Evolutionary conservation across 257 asterid genomes (phyloP).

Genomic region (Nyctanthes arbortristis): DNA sequence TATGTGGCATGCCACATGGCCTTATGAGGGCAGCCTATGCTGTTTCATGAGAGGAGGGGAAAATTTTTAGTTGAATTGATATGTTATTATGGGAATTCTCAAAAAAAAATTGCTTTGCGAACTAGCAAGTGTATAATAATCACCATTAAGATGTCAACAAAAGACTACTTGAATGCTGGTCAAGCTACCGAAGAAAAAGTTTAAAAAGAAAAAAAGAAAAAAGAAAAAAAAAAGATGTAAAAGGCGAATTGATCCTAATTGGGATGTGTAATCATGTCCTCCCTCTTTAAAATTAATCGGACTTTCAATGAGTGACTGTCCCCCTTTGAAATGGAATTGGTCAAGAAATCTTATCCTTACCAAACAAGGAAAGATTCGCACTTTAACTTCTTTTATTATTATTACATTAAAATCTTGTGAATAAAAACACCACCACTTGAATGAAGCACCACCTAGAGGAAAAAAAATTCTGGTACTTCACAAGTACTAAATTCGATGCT

Average conservation of each 20-base stretch:
- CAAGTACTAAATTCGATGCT: too few species aligned
- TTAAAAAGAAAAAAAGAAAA: background rate
- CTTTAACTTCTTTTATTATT: conserved; percentile 24
- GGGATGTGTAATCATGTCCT: conserved; percentile 55
- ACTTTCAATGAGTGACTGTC: conserved; percentile 32
- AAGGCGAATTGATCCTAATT: conserved; percentile 19
- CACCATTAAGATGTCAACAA: background rate
- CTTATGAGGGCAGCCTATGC: too few species aligned
- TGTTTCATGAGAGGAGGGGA: too few species aligned
- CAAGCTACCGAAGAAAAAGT: conserved; percentile 9
- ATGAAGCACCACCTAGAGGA: too few species aligned
- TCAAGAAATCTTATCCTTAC: conserved; percentile 41
- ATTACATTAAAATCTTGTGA: conserved; percentile 41
- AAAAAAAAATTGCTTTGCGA: background rate
- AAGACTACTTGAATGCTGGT: conserved; percentile 16
- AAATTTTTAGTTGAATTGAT: too few species aligned
- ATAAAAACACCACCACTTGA: conserved; percentile 32
- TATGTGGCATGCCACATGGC: too few species aligned
- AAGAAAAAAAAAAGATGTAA: background rate
- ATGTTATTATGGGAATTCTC: background rate
- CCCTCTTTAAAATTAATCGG: conserved; percentile 2
- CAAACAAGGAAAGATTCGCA: conserved; percentile 53
- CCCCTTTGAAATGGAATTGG: conserved; percentile 22
- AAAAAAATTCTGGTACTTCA: too few species aligned
- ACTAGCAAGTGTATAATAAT: background rate